Conservation (phyloP, 1,284 basidiomycete genomes). For the Cryptococcus sp. region DNA sequence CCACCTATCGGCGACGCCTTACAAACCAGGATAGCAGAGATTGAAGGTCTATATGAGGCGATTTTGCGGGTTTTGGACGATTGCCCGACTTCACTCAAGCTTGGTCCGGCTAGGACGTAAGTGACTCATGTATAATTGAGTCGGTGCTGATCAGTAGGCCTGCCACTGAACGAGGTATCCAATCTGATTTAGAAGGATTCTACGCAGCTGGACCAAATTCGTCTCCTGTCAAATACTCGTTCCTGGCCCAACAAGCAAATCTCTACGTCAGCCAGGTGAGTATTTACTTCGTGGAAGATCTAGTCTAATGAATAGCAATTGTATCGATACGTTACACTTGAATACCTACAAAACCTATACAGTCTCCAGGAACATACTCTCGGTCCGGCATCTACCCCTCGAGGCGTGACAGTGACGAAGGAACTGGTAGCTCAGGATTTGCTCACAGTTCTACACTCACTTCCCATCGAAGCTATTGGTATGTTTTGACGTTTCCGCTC, state of each 20-base stretch:
- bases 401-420: background rate
- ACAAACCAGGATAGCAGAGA: conserved; percentile 37
- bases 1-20: conserved; percentile 36
- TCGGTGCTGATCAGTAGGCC: background rate
- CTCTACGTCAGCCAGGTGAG: conserved; percentile 71
- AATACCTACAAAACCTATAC: conserved; percentile 73
- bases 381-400: conserved; percentile 16
- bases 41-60: conserved; percentile 37
- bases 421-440: conserved; percentile 54
- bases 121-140: background rate
- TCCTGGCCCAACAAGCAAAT: conserved; percentile 82
- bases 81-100: conserved; percentile 21
- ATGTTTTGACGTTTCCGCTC: conserved; percentile 8
- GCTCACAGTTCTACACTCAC: conserved; percentile 76
- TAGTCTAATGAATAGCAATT: conserved; percentile 61
- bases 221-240: conserved; percentile 66
- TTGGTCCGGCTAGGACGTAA: background rate
- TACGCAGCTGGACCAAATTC: background rate
- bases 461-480: conserved; percentile 80
- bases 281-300: background rate
- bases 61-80: conserved; percentile 41
- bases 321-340: conserved; percentile 79
- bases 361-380: conserved; percentile 39
- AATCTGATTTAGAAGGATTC: background rate
- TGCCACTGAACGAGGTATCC: background rate